Conservation (phyloP, 2,329 filamentous ascomycete species). For the Dichotomopilus funicola region DNA sequence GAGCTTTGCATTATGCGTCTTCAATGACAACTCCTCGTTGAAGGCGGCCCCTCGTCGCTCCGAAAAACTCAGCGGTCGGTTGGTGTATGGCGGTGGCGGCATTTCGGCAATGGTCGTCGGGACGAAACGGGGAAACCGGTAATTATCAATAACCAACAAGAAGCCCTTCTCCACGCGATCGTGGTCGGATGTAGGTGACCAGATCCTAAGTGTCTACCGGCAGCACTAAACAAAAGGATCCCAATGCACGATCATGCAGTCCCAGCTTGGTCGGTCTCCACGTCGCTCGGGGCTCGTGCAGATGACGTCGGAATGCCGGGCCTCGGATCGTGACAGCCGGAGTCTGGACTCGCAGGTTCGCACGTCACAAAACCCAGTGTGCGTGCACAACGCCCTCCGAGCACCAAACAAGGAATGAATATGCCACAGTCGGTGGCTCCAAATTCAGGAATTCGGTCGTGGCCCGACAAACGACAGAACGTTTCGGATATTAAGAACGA, state of each 20-base stretch:
- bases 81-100: conserved; percentile 32
- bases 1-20: conserved; percentile 47
- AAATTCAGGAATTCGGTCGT: background rate
- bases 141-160: background rate
- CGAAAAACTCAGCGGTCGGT: conserved; percentile 52
- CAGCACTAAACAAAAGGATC: background rate
- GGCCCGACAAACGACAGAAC: too few species aligned
- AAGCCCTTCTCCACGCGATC: background rate
- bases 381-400: background rate
- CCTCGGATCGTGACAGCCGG: background rate
- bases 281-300: too few species aligned
- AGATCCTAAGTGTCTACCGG: background rate
- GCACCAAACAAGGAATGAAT: background rate
- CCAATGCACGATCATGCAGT: background rate
- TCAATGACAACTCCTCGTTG: conserved; percentile 51
- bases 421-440: background rate
- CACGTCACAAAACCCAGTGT: background rate
- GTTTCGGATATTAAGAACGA: background rate
- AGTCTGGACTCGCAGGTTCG: background rate
- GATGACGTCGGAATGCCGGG: background rate
- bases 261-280: too few species aligned
- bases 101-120: conserved; percentile 30
- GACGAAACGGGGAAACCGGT: conserved; percentile 31
- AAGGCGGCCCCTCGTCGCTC: conserved; percentile 54
- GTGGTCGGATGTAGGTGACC: background rate